Evolutionary conservation across 2,329 filamentous ascomycete species (phyloP), one percentile per base, ranked within the genome.

Genomic region (Monosporascus sp.): DNA sequence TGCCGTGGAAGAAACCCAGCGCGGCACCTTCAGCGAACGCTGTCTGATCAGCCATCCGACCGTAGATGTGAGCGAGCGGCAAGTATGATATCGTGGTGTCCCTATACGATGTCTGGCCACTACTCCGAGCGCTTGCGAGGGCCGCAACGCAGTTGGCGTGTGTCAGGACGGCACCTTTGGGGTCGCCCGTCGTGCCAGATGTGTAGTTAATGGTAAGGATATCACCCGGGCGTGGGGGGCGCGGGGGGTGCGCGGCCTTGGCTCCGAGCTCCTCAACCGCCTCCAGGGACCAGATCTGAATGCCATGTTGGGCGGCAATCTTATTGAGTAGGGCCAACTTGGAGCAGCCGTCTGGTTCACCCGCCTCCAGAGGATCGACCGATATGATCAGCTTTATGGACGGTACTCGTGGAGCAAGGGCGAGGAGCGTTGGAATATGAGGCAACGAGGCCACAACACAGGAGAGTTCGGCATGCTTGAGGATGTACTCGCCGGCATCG

Each of bases 1-100:
- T 91, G 52, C 94, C 94, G 63, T 94, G 90, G 81, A 97, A 99
- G 72, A 93, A 99, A 14, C 93, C 94, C 62, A 97, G 85, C 8
- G 83, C 76, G 36, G 83, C 83, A 52, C 91, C 92, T 50, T 83
- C 79, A 64, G 87, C 83, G 17, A 97, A 76, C 16, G 84, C 82
- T 3, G 79, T 77, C 69, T 95, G 88, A 69, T 99, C 94, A 41
- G 86, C 78, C 61, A 97, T 79, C 52, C 94, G 87, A 59, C 92
- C 89, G 70, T 90, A 97, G 64, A 99, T 97, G 69, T 99, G 94
- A 9, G 94, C 94, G 40, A 97, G 76, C 0, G 94, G 94, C 50
- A 99, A 81, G 72, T 97, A 99, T 1, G 93, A 97, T 54, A 90
- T 82, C 61, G 87, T 78, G 3, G 86, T 74, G 61, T 94, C 88